Conservation (phyloP, 345 rosid species). For the Citrus inodora region DNA sequence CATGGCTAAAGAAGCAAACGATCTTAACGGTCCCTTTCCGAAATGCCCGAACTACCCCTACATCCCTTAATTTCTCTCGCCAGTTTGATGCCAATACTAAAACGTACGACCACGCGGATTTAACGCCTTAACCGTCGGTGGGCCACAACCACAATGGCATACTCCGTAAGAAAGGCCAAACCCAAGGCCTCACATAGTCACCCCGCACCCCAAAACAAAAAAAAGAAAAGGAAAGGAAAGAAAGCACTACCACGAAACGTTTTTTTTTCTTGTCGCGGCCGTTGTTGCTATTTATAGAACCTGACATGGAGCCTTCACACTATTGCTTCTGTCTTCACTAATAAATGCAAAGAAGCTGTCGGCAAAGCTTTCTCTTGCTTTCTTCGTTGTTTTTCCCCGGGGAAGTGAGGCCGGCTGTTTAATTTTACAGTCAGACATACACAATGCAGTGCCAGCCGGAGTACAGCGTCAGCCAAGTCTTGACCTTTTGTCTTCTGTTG, state of each 20-base stretch:
- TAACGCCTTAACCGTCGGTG: conserved; percentile 74
- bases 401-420: not conserved
- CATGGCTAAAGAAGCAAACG: conserved; percentile 11
- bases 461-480: not conserved
- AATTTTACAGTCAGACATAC: not conserved
- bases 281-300: conserved; percentile 6
- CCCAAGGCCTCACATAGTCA: conserved; percentile 11
- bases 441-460: conserved; percentile 40
- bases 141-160: conserved; percentile 45
- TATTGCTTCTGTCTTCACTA: not conserved
- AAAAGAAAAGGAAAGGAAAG: no score
- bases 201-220: not conserved
- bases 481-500: conserved; percentile 12
- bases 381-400: conserved; percentile 11
- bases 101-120: conserved; percentile 41
- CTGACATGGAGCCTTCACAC: conserved; percentile 8
- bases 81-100: not conserved
- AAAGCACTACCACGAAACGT: not conserved
- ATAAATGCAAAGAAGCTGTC: conserved; percentile 20
- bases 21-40: conserved; percentile 19
- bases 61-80: no score
- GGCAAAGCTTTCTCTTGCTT: conserved; percentile 16
- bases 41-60: conserved; percentile 33
- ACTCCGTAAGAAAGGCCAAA: conserved; percentile 35
- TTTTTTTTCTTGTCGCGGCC: not conserved